These are phyloP conservation scores for Colletotrichum costaricense DNA, from an alignment of 2,329 filamentous ascomycete species.

Conservation along the genomic window DNA sequence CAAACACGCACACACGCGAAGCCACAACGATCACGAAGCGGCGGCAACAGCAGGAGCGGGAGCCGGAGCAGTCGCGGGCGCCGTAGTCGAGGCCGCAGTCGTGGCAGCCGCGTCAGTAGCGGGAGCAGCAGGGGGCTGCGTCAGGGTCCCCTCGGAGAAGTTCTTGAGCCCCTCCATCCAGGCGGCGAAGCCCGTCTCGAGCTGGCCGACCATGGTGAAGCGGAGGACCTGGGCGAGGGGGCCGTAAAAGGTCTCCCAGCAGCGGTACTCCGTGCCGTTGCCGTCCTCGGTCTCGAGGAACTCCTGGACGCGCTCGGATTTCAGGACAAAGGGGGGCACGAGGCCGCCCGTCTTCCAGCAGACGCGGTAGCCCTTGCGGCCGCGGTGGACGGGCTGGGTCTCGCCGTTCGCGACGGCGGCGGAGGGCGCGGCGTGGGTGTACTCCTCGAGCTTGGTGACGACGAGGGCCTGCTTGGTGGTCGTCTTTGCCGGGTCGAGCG, in stretches of 20 bases:
- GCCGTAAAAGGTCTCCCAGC: conserved; percentile 60
- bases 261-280: conserved; percentile 51
- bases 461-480: conserved; percentile 40
- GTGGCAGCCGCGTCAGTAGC: not conserved
- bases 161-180: conserved; percentile 54
- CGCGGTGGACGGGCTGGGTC: conserved; percentile 36
- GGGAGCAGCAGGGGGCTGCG: not conserved
- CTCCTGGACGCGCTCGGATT: conserved; percentile 56
- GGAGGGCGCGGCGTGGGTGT: conserved; percentile 33
- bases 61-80: conserved; percentile 2
- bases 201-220: conserved; percentile 43
- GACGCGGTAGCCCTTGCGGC: conserved; percentile 49
- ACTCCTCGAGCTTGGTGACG: conserved; percentile 46
- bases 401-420: conserved; percentile 1
- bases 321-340: conserved; percentile 46
- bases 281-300: conserved; percentile 43
- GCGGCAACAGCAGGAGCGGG: conserved; percentile 17
- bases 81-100: not conserved
- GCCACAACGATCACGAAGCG: conserved; percentile 17
- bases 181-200: conserved; percentile 49
- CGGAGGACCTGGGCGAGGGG: conserved; percentile 48
- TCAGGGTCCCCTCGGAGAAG: conserved; percentile 40
- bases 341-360: conserved; percentile 50
- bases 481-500: conserved; percentile 38
- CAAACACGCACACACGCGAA: not conserved